phyloP scores from a whole-genome alignment of 1,139 yeast genomes.

The Saccharomyces hybrid region DNA sequence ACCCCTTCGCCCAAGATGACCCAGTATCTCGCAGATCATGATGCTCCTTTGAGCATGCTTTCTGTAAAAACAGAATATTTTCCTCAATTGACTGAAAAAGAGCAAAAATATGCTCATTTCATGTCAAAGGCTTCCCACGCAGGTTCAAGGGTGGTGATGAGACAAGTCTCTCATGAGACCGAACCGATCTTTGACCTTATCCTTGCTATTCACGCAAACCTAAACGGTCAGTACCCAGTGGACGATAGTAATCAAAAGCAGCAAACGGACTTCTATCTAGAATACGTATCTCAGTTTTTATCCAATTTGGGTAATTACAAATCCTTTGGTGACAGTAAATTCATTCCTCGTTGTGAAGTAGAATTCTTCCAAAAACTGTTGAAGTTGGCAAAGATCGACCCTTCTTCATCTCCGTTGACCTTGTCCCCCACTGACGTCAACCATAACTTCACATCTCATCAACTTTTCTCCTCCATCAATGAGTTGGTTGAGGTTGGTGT shows the following conservation, averaged over 20 bases:
- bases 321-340: conserved; percentile 83
- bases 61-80: conserved; percentile 39
- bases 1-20: neutral
- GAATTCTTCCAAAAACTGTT: conserved; percentile 45
- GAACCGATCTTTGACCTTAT: conserved; percentile 67
- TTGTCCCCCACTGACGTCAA: conserved; percentile 10
- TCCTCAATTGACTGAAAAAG: conserved; percentile 44
- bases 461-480: conserved; percentile 38
- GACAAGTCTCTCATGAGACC: conserved; percentile 81
- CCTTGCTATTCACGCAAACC: conserved; percentile 44
- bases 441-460: conserved; percentile 2
- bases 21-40: conserved; percentile 21
- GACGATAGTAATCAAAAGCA: conserved; percentile 27
- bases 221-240: conserved; percentile 47
- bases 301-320: conserved; percentile 80
- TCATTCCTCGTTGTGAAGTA: conserved; percentile 53
- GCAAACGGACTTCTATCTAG: conserved; percentile 44
- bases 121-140: conserved; percentile 74
- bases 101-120: conserved; percentile 69
- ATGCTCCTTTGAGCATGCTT: conserved; percentile 36
- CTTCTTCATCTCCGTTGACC: conserved; percentile 24
- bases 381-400: conserved; percentile 30
- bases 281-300: conserved; percentile 73
- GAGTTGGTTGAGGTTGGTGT: conserved; percentile 35
- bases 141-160: conserved; percentile 70